Evolutionary conservation across 1,284 basidiomycete species (phyloP).

Genomic region (Papiliotrema terrestris): DNA sequence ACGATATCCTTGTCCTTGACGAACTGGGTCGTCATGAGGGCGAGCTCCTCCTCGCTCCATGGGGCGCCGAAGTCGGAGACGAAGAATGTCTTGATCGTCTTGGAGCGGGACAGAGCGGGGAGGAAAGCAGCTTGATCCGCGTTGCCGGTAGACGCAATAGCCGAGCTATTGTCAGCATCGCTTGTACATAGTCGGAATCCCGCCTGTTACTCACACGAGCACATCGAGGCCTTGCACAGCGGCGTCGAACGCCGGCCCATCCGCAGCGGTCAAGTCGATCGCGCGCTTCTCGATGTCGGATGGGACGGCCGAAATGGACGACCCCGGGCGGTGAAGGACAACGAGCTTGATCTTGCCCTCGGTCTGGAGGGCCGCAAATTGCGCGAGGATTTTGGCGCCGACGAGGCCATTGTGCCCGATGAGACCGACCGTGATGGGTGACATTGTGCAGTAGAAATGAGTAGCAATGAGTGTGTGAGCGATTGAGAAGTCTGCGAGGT

Average conservation of each 20-base stretch:
- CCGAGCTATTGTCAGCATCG: constrained; percentile 9
- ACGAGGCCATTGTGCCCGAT: constrained; percentile 18
- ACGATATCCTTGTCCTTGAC: constrained; percentile 11
- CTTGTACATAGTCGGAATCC: not conserved
- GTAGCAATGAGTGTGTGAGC: no score
- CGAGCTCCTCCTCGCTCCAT: constrained; percentile 15
- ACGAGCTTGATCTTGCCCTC: constrained; percentile 15
- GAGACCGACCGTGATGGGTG: constrained; percentile 10
- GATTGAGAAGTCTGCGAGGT: no score
- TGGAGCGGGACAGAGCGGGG: constrained; percentile 9
- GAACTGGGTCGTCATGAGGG: not conserved
- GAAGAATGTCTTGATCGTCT: constrained; percentile 15
- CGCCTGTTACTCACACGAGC: constrained; percentile 16
- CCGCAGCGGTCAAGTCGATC: constrained; percentile 10
- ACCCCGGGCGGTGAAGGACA: constrained; percentile 16
- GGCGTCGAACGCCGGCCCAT: constrained; percentile 3
- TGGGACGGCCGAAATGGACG: constrained; percentile 14
- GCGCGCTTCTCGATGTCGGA: constrained; percentile 15
- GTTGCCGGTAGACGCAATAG: constrained; percentile 5
- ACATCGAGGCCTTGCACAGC: constrained; percentile 15
- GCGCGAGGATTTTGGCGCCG: constrained; percentile 7
- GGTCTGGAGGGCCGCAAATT: constrained; percentile 11
- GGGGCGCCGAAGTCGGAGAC: constrained; percentile 18
- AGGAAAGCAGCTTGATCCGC: constrained; percentile 9
- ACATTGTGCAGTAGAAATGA: not conserved